A percentile compares a stretch with the other conserved stretches of the same genome.
These are phyloP conservation scores for Diaporthe helianthi DNA, from an alignment of 2,329 filamentous ascomycete genomes.

Conservation along the genomic window DNA sequence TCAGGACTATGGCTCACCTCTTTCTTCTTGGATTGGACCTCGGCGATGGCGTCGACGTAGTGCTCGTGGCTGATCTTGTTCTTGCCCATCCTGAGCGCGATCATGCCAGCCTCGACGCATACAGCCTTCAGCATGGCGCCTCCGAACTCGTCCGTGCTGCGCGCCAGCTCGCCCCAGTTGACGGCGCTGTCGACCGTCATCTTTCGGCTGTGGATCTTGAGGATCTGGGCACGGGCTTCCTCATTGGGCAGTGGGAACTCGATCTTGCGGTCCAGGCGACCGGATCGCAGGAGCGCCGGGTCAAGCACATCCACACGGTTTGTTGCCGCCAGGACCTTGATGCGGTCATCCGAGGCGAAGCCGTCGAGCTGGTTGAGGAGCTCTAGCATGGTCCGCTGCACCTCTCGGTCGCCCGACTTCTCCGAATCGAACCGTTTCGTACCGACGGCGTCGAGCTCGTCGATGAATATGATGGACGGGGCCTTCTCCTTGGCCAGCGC, in stretches of 20 bases:
- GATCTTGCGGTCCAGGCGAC: constrained; percentile 94
- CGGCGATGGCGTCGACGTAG: constrained; percentile 97
- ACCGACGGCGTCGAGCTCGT: constrained; percentile 97
- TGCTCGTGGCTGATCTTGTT: constrained; percentile 98
- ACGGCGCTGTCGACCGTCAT: constrained; percentile 94
- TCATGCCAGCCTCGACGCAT: constrained; percentile 99
- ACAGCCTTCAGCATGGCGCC: constrained; percentile 98
- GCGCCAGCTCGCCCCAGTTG: constrained; percentile 94
- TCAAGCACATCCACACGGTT: constrained; percentile 95
- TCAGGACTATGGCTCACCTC: constrained; percentile 60
- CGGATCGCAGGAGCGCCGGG: constrained; percentile 87
- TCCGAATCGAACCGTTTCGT: constrained; percentile 99
- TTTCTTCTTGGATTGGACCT: constrained; percentile 97
- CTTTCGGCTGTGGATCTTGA: constrained; percentile 97
- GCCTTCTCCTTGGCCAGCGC: constrained; percentile 98
- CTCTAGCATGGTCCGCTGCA: constrained; percentile 98
- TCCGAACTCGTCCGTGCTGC: constrained; percentile 98
- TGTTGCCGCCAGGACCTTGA: constrained; percentile 94
- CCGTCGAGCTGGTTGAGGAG: constrained; percentile 98
- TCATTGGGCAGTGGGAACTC: constrained; percentile 98
- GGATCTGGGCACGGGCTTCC: constrained; percentile 94
- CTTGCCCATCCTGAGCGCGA: constrained; percentile 91
- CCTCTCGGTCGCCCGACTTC: constrained; percentile 96
- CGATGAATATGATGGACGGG: constrained; percentile 98
- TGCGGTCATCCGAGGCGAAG: constrained; percentile 94